Conservation (phyloP, 306 rosid species). For the Vicia sativa region DNA sequence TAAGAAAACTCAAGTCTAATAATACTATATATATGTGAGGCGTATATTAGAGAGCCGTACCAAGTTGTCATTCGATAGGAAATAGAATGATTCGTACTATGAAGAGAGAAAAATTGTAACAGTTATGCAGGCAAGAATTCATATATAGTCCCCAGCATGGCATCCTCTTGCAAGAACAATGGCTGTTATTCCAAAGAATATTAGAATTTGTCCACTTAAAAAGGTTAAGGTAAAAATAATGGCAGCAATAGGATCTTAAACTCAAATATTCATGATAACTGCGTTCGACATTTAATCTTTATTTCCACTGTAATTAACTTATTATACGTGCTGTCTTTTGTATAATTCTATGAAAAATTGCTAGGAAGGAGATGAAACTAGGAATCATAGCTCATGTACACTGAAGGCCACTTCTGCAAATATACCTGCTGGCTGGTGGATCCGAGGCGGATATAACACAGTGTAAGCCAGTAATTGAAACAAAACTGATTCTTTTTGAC, state of each 20-base stretch:
- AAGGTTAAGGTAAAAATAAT: not conserved
- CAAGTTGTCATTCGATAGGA: not conserved
- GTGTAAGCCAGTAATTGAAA: conserved; percentile 21
- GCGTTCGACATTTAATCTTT: not conserved
- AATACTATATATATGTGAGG: not conserved
- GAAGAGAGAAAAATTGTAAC: not conserved
- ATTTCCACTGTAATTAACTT: not conserved
- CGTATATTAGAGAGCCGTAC: not conserved
- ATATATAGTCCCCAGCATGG: not conserved
- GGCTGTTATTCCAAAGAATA: not conserved
- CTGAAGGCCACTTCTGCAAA: conserved; percentile 19
- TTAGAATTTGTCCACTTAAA: not conserved
- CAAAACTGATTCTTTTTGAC: conserved; percentile 30
- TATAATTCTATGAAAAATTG: conserved; percentile 25
- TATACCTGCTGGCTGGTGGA: conserved; percentile 36
- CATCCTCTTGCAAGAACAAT: not conserved
- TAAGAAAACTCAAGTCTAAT: not conserved
- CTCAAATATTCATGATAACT: not conserved
- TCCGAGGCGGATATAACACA: conserved; percentile 29
- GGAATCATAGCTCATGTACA: conserved; percentile 24
- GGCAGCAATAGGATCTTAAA: not conserved
- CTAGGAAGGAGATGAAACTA: conserved; percentile 9
- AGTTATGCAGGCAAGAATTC: not conserved
- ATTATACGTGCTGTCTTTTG: conserved; percentile 13
- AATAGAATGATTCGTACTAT: not conserved